Conservation (phyloP, 768 basidiomycete genomes). For the Kwoniella sp. region DNA sequence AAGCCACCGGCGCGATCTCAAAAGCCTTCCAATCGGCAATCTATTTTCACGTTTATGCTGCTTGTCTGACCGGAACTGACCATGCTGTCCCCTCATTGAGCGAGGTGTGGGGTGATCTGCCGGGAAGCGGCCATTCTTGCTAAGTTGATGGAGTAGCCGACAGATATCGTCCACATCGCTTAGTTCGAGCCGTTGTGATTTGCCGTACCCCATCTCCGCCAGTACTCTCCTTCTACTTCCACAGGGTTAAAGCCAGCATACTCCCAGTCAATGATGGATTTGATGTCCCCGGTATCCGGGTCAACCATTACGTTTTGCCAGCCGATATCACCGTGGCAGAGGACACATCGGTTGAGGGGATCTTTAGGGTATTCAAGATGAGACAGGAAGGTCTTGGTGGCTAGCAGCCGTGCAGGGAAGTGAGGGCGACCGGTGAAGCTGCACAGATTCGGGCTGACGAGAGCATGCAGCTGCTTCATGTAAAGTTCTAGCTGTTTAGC, state of each 20-base stretch:
- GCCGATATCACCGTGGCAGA: conserved; percentile 28
- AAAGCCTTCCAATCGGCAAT: too few species aligned
- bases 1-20: too few species aligned
- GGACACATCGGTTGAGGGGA: conserved; percentile 6
- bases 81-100: too few species aligned
- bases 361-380: conserved; percentile 5
- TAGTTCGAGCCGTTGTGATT: not conserved
- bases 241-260: conserved; percentile 28
- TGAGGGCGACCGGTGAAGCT: conserved; percentile 7
- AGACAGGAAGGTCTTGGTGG: not conserved
- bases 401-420: not conserved
- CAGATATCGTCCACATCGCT: conserved; percentile 1
- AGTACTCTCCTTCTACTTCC: conserved; percentile 18
- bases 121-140: not conserved
- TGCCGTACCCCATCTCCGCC: conserved; percentile 11
- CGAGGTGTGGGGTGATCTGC: too few species aligned
- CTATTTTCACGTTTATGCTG: too few species aligned
- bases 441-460: not conserved
- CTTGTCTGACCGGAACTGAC: too few species aligned
- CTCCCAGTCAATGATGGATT: conserved; percentile 26
- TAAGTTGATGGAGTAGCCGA: conserved; percentile 1
- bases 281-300: conserved; percentile 14
- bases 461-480: conserved; percentile 5
- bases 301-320: conserved; percentile 23
- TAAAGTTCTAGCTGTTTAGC: conserved; percentile 9